phyloP scores from a whole-genome alignment of 148 eudicot species.

The Chenopodium quinoa region DNA sequence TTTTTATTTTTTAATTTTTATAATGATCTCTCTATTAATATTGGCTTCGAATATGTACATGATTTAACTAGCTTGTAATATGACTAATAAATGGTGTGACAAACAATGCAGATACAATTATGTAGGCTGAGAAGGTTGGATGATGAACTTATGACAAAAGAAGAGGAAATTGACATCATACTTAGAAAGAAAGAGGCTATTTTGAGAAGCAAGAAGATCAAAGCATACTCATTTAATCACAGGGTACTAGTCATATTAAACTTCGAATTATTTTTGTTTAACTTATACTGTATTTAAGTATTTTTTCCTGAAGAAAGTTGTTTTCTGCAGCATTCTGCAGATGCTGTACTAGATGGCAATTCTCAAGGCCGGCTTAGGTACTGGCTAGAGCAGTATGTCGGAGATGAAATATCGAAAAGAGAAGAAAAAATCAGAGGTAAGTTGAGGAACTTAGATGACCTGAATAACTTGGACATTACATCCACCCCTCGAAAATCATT shows the following conservation, averaged over 20 bases:
- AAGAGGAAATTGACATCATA: constrained; percentile 43
- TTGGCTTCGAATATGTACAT: neutral
- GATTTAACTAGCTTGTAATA: neutral
- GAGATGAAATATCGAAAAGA: constrained; percentile 39
- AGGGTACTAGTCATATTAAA: constrained; percentile 34
- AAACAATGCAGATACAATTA: constrained; percentile 46
- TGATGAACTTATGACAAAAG: constrained; percentile 47
- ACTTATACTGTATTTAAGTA: neutral
- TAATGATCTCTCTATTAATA: neutral
- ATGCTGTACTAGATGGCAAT: constrained; percentile 46
- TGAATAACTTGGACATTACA: constrained; percentile 21
- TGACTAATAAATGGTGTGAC: neutral
- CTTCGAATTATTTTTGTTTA: neutral
- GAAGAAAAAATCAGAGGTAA: constrained; percentile 35
- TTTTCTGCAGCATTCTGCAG: constrained; percentile 53
- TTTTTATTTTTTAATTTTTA: no score
- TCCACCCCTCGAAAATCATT: constrained; percentile 41
- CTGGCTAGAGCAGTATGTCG: constrained; percentile 68
- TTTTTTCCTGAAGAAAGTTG: neutral
- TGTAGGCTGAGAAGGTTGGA: constrained; percentile 57
- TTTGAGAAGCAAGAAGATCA: constrained; percentile 53
- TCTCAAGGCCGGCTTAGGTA: constrained; percentile 43
- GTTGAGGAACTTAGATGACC: constrained; percentile 19
- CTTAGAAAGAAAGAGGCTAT: constrained; percentile 56
- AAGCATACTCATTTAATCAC: constrained; percentile 50